Evolutionary conservation across 306 rosid species (phyloP).

Genomic region (Dalbergia cochinchinensis): DNA sequence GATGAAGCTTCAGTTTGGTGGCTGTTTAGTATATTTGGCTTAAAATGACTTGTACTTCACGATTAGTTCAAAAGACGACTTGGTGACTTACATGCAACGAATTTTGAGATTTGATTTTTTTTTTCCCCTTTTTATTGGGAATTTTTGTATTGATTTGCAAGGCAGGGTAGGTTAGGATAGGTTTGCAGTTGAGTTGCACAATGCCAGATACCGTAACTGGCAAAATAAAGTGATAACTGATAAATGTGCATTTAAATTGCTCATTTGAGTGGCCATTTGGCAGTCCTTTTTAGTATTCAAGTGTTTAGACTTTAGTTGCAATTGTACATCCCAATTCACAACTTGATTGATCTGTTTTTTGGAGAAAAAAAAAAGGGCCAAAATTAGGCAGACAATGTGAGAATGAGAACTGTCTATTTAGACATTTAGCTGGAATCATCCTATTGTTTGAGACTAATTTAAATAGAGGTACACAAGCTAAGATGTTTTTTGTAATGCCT

Average conservation of each 20-base stretch:
- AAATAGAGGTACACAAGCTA: conserved; percentile 13
- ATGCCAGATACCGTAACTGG: background rate
- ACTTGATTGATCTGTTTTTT: conserved; percentile 7
- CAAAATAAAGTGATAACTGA: background rate
- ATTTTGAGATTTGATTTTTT: background rate
- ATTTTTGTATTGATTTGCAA: background rate
- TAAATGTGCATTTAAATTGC: conserved; percentile 17
- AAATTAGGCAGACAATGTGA: background rate
- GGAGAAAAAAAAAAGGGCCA: background rate
- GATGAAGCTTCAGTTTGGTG: conserved; percentile 26
- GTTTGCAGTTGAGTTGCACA: background rate
- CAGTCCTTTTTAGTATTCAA: background rate
- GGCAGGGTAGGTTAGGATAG: background rate
- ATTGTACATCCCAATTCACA: conserved; percentile 17
- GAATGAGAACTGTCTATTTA: background rate
- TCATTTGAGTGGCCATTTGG: conserved; percentile 2
- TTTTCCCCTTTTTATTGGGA: background rate
- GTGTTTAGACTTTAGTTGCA: background rate
- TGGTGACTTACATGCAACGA: background rate
- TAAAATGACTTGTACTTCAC: background rate
- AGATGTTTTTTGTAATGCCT: conserved; percentile 2
- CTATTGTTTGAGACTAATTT: background rate
- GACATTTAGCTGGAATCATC: background rate
- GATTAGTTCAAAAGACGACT: conserved; percentile 2
- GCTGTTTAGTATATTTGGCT: conserved; percentile 16